Evolutionary conservation across 768 basidiomycete species (phyloP), one percentile per base, ranked within the genome.

Genomic region (Amanita muscaria): DNA sequence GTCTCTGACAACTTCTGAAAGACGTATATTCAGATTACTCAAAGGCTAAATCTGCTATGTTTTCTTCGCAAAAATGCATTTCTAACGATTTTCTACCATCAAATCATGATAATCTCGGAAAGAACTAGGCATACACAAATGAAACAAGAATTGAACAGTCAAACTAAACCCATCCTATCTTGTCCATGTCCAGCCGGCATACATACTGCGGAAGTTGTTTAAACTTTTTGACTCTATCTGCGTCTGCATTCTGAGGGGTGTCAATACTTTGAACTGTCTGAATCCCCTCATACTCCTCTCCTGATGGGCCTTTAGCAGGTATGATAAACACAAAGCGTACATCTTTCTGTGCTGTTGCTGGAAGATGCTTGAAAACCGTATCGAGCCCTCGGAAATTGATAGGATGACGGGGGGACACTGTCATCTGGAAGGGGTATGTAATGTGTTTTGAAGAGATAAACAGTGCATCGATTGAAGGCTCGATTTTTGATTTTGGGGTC

Each of bases 381-480:
- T 32, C 12, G 15, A 49, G 27, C 19, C 48, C 43, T 27, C 15
- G 11, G 41, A 46, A 31, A 1, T 45, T 49, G 44, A 49, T 42
- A 32, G 24, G 21, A 38, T 49, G 50, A 18, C 14, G 10, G 14
- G n/a, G 5, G 14, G 36, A 38, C 15, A 51, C 48, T 22, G 43
- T 52, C 40, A 52, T 51, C 40, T 49, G 51, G 46, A 50, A 50
- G 49, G 46, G 27, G 38, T 18, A 44, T 18, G 49, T 50, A 38
- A 34, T 15, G 27, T 27, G 9, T 38, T 24, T 29, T 40, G 39
- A 40, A 18, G 49, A 50, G 22, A 50, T 46, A 31, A 23, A 49
- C 19, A 49, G 15, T 19, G 44, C 18, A 40, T 50, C 39, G 18
- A 47, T 23, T 32, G 46, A 40, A 36, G 15, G 29, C 32, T 34